Percentiles rank a stretch among this genome's conserved stretches.
Evolutionary conservation across 176 grass and related monocot species (phyloP).

Genomic region (Pharus latifolius): DNA sequence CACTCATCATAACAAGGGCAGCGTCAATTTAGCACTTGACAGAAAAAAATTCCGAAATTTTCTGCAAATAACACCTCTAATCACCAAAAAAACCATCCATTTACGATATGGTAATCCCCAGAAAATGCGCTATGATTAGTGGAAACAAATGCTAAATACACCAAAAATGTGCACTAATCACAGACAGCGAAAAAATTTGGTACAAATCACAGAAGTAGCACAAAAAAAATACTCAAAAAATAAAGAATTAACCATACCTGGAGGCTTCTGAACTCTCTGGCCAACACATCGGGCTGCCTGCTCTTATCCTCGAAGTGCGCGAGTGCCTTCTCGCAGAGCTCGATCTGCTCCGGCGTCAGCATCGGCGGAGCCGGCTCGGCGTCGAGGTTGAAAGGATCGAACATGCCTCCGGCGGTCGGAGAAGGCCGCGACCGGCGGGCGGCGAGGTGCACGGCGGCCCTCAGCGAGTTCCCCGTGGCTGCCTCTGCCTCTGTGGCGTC

Average conservation of each 20-base stretch:
- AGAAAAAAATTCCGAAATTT: background rate
- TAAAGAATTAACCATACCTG: conserved; percentile 28
- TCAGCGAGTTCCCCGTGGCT: background rate
- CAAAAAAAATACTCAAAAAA: background rate
- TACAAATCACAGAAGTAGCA: background rate
- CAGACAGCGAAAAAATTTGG: background rate
- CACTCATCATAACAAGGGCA: background rate
- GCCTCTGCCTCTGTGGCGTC: too few relatives aligned
- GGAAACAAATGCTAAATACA: too few relatives aligned
- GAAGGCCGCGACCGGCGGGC: too few relatives aligned
- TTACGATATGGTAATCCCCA: background rate
- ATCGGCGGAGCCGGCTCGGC: conserved; percentile 21
- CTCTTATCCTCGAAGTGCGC: conserved; percentile 41
- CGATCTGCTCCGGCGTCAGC: conserved; percentile 47
- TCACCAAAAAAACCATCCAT: too few relatives aligned
- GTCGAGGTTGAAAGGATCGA: conserved; percentile 24
- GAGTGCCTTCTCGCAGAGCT: conserved; percentile 42
- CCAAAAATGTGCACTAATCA: background rate
- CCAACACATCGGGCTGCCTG: conserved; percentile 3
- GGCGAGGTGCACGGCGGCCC: too few relatives aligned
- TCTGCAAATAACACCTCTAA: background rate
- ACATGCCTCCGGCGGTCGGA: background rate
- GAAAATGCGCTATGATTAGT: background rate
- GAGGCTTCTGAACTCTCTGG: conserved; percentile 41
- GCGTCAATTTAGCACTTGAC: background rate